Conservation (phyloP, 768 basidiomycete genomes). For the Leucosporidium creatinivorum region DNA sequence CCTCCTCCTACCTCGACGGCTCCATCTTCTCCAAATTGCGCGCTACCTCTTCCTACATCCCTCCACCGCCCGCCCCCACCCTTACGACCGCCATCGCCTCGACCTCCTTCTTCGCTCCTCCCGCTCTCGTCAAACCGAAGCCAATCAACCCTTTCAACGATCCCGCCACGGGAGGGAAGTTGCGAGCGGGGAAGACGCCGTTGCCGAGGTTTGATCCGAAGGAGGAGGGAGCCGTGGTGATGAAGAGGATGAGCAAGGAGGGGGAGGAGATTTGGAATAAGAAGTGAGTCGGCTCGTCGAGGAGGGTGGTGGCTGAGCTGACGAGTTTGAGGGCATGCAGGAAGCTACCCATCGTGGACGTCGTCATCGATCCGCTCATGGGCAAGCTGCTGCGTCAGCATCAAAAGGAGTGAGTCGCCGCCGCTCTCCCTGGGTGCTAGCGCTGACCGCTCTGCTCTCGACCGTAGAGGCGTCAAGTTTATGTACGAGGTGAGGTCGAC, state of each 20-base stretch:
- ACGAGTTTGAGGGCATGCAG: constrained; percentile 42
- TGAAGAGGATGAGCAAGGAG: constrained; percentile 66
- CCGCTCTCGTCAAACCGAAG: neutral
- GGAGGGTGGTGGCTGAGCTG: neutral
- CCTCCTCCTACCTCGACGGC: neutral
- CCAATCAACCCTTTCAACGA: no score
- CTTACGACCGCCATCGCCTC: neutral
- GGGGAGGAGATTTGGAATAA: constrained; percentile 63
- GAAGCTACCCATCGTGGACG: constrained; percentile 54
- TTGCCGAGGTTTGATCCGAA: constrained; percentile 58
- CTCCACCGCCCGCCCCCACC: neutral
- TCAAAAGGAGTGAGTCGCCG: constrained; percentile 65
- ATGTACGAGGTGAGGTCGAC: constrained; percentile 62
- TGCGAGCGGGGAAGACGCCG: constrained; percentile 26
- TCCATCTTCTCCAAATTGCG: neutral
- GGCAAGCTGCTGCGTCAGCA: constrained; percentile 70
- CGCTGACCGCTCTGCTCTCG: neutral
- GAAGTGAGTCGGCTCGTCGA: constrained; percentile 47
- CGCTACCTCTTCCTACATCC: neutral
- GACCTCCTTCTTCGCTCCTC: neutral
- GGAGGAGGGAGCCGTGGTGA: constrained; percentile 69
- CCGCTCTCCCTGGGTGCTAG: neutral
- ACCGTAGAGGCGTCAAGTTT: constrained; percentile 62
- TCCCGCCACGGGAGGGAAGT: no score
- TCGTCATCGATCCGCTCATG: constrained; percentile 85